A percentile compares a stretch with the other conserved stretches of the same genome.
phyloP scores from a whole-genome alignment of 495 filamentous ascomycete species.

The Penicillium coprophilum region DNA sequence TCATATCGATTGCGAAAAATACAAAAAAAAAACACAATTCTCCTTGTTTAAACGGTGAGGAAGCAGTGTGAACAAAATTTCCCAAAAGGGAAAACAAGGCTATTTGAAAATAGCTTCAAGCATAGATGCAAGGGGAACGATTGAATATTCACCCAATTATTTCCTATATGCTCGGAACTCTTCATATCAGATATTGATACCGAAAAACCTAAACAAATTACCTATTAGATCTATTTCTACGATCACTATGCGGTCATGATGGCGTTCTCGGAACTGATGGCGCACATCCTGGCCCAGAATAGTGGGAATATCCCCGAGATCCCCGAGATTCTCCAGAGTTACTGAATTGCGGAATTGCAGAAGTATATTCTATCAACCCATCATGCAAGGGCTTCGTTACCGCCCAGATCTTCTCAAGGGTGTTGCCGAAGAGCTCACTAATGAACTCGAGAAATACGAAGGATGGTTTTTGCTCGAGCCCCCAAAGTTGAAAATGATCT shows the following conservation, averaged over 20 bases:
- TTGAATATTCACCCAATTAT: not conserved
- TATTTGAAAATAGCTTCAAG: slow-evolving; percentile 3
- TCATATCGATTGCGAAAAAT: too few species aligned
- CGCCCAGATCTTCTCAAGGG: slow-evolving; percentile 60
- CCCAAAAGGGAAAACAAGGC: not conserved
- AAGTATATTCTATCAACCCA: not conserved
- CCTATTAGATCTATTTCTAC: not conserved
- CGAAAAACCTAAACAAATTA: slow-evolving; percentile 2
- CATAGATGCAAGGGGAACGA: slow-evolving; percentile 3
- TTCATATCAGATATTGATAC: not conserved
- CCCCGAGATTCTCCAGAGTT: not conserved
- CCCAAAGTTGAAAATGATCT: slow-evolving; percentile 81
- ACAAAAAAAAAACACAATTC: not conserved
- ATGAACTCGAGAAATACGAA: slow-evolving; percentile 74
- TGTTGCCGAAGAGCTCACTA: slow-evolving; percentile 67
- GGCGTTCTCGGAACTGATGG: slow-evolving; percentile 17
- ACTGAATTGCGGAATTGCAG: not conserved
- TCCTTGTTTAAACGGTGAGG: not conserved
- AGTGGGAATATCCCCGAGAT: slow-evolving; percentile 5
- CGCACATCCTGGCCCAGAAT: not conserved
- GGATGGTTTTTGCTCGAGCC: slow-evolving; percentile 69
- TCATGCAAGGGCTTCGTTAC: slow-evolving; percentile 22
- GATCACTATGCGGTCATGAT: slow-evolving; percentile 26
- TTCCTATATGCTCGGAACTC: not conserved
- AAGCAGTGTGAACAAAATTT: not conserved